Base-by-base conservation (phyloP, 495 filamentous ascomycete genomes). In the Aspergillus leporis region DNA sequence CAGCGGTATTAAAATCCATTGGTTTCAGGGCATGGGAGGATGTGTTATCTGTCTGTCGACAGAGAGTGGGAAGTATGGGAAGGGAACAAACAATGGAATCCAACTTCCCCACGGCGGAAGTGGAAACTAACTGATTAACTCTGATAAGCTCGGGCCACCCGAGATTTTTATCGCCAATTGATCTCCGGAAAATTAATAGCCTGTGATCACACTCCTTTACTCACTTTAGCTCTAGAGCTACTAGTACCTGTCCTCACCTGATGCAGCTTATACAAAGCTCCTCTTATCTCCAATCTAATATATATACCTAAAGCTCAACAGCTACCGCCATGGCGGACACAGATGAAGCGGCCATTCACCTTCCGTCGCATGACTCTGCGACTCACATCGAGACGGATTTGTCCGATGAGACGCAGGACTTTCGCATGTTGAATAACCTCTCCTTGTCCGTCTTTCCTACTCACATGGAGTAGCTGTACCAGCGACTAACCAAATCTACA, bases 351-450 rank as follows among this genome's bases (percentile, higher is more conserved):
- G 70, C 71, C 43, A 66, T 77, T 43, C 63, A 65, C 51, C 60
- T 68, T 16, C 58, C 68, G 16, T 60, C 70, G 13, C 64, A 60
- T 43, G 68, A 67, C 36, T 64, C 70, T 0, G 58, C 66, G n/a
- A 50, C 65, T 16, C 70, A 72, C 51, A 60, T 72, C 25, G 87
- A 95, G 43, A 77, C 76, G 43, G 88, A 90, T 66, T 77, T 87
- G 53, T 87, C 85, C 28, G 93, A 97, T 62, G 92, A 94, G 70
- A 84, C 87, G 4, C 92, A 93, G 68, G 93, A 98, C 75, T 97
- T 92, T 66, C 89, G 89, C 60, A 85, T 91, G 60, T 81, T 96
- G 40, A 77, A 80, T 38, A 74, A 79, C 47, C 68, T 88, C 49
- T 85, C 83, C 61, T 71, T 78, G 83, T 85, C 72, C 57, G 74